Evolutionary conservation across 2,329 filamentous ascomycete species (phyloP).

Genomic region (Epichloe sibirici): DNA sequence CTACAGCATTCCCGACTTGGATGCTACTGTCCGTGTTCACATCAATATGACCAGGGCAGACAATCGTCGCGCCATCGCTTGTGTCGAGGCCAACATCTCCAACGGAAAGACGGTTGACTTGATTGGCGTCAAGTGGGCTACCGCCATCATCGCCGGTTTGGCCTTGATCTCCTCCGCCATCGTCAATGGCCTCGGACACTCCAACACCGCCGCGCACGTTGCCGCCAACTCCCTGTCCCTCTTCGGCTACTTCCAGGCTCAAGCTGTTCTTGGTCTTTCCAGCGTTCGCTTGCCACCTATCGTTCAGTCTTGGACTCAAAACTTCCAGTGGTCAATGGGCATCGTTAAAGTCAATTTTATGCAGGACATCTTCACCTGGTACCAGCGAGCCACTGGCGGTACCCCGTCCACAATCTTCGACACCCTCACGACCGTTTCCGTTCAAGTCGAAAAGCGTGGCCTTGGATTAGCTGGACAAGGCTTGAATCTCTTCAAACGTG

Average conservation of each 20-base stretch:
- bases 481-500: slow-evolving; percentile 40
- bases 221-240: slow-evolving; percentile 89
- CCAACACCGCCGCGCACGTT: slow-evolving; percentile 88
- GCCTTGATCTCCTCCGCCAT: slow-evolving; percentile 77
- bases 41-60: slow-evolving; percentile 58
- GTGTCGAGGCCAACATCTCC: slow-evolving; percentile 75
- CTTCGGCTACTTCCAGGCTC: slow-evolving; percentile 87
- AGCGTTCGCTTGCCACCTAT: slow-evolving; percentile 74
- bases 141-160: slow-evolving; percentile 75
- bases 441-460: slow-evolving; percentile 63
- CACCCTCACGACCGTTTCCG: slow-evolving; percentile 59
- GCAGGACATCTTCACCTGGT: slow-evolving; percentile 86
- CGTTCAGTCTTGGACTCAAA: slow-evolving; percentile 87
- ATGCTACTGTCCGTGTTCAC: slow-evolving; percentile 70
- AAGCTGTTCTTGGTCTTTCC: slow-evolving; percentile 81
- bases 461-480: slow-evolving; percentile 26
- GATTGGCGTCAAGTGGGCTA: slow-evolving; percentile 77
- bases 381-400: slow-evolving; percentile 84
- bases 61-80: slow-evolving; percentile 53
- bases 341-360: slow-evolving; percentile 82
- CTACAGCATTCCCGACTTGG: slow-evolving; percentile 82
- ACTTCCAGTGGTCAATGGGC: slow-evolving; percentile 97
- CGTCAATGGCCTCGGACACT: slow-evolving; percentile 80
- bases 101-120: slow-evolving; percentile 91
- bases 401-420: slow-evolving; percentile 69